These are phyloP conservation scores for Kwoniella sp. DNA, from an alignment of 768 basidiomycete genomes.

Conservation along the genomic window DNA sequence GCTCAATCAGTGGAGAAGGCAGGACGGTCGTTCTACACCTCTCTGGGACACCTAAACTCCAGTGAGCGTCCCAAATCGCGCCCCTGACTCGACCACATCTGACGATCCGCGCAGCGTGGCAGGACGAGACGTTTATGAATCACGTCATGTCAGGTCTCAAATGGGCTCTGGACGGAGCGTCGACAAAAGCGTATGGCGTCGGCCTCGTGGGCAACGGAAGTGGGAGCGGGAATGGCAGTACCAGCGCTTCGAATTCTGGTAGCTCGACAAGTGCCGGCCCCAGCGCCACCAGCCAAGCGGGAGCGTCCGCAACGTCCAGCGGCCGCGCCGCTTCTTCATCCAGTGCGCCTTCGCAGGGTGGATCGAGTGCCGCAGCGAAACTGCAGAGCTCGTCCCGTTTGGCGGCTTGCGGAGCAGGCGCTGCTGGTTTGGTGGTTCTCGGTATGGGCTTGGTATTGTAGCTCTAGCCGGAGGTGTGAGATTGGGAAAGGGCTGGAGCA, in stretches of 20 bases:
- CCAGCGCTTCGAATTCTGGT: background rate
- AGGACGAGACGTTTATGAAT: constrained; percentile 65
- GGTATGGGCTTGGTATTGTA: too few relatives aligned
- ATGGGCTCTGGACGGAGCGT: constrained; percentile 68
- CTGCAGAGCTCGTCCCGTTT: too few relatives aligned
- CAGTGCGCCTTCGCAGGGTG: too few relatives aligned
- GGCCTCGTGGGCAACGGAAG: constrained; percentile 60
- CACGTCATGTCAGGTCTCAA: constrained; percentile 72
- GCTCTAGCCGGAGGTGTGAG: too few relatives aligned
- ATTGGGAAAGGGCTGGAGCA: too few relatives aligned
- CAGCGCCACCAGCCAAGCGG: background rate
- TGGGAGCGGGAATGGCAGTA: background rate
- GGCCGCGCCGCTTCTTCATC: too few relatives aligned
- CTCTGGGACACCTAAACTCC: constrained; percentile 71
- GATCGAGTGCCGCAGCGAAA: too few relatives aligned
- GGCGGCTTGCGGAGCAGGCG: too few relatives aligned
- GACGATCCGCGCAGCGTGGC: constrained; percentile 20
- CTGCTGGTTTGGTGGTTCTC: too few relatives aligned
- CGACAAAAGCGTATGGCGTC: constrained; percentile 64
- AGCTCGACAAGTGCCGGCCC: background rate
- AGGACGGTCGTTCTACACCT: constrained; percentile 79
- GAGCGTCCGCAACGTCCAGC: background rate
- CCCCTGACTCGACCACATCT: background rate
- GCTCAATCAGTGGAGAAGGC: constrained; percentile 50
- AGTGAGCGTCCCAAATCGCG: constrained; percentile 48